phyloP scores from a whole-genome alignment of 2,329 filamentous ascomycete genomes.

The Rugonectria rugulosa region DNA sequence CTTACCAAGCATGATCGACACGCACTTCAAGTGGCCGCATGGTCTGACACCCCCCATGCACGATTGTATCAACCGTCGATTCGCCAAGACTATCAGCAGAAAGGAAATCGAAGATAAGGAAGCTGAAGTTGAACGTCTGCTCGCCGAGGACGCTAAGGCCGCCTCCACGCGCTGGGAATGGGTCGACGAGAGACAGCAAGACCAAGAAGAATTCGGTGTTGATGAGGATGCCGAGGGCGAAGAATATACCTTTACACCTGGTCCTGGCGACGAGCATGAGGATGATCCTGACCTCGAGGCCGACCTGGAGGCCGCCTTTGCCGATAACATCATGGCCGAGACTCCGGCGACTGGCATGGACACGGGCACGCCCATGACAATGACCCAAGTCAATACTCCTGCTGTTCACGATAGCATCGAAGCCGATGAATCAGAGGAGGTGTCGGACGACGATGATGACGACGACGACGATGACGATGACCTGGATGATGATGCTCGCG shows the following conservation, averaged over 20 bases:
- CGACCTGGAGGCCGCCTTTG: slow-evolving; percentile 63
- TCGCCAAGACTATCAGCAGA: slow-evolving; percentile 82
- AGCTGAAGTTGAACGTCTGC: slow-evolving; percentile 76
- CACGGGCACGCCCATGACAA: slow-evolving; percentile 55
- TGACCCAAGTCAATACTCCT: slow-evolving; percentile 53
- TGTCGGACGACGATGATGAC: slow-evolving; percentile 56
- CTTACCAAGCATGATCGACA: slow-evolving; percentile 76
- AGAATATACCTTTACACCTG: slow-evolving; percentile 50
- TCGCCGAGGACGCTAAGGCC: slow-evolving; percentile 72
- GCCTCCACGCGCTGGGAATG: slow-evolving; percentile 69
- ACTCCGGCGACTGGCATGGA: slow-evolving; percentile 54
- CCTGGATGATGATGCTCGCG: slow-evolving; percentile 61
- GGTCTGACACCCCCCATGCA: slow-evolving; percentile 89
- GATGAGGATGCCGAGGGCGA: slow-evolving; percentile 61
- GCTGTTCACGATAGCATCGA: slow-evolving; percentile 56
- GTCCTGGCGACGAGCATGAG: slow-evolving; percentile 46
- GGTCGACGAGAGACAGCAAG: slow-evolving; percentile 59
- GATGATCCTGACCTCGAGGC: slow-evolving; percentile 61
- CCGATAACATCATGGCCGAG: slow-evolving; percentile 48
- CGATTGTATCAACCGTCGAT: slow-evolving; percentile 81
- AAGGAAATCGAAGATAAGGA: slow-evolving; percentile 88
- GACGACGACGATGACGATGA: slow-evolving; percentile 63
- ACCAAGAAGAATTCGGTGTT: slow-evolving; percentile 52
- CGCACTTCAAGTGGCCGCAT: slow-evolving; percentile 78
- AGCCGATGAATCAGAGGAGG: slow-evolving; percentile 49